Evolutionary conservation across 2,329 filamentous ascomycete genomes (phyloP), one percentile per base, ranked within the genome.

Genomic region (Clarireedia hainanense): DNA sequence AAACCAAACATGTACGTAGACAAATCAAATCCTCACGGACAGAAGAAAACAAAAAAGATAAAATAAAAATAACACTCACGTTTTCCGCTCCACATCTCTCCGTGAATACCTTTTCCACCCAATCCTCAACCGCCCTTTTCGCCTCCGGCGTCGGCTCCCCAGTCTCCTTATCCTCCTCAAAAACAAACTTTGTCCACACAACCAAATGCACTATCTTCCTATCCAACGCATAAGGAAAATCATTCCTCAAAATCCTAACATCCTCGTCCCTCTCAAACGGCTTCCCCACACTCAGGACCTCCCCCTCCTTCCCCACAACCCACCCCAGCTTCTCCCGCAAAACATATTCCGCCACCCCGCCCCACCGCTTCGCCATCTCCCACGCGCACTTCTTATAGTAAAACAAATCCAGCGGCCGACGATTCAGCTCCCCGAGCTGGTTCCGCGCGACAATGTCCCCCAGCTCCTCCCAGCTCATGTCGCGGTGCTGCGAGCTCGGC

Each of bases 221-320:
- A 64, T 94, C 89, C 52, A 96, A 77, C 0, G 89, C 91, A 67
- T 96, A 97, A 0, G 92, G 92, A 89, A 91, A 96, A 76, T 97
- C 91, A 68, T 97, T 97, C 72, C 80, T 82, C 42, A 96, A 71
- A 48, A 95, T 84, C 70, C 84, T 90, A 64, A 85, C 73, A 66
- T 94, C 86, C 47, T 73, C 12, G 14, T 40, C 27, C 5, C 64
- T 52, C 46, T 60, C 58, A 57, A 67, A 65, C 5, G 56, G 61
- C 1, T 78, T 0, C 76, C 76, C 1, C 4, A 6, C 3, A 17
- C 7, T 17, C 5, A 17, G 15, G 2, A 17, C 9, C 9, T 23
- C 40, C 40, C 17, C 14, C 10, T 10, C 27, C 7, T 14, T 14
- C 17, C 37, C n/a, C 24, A 52, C 60, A 2, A 72, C 69, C 92